A percentile compares a stretch with the other conserved stretches of the same genome.
Evolutionary conservation across 192 early-diverging fungal genomes (phyloP).

Genomic region (Gigaspora rosea): DNA sequence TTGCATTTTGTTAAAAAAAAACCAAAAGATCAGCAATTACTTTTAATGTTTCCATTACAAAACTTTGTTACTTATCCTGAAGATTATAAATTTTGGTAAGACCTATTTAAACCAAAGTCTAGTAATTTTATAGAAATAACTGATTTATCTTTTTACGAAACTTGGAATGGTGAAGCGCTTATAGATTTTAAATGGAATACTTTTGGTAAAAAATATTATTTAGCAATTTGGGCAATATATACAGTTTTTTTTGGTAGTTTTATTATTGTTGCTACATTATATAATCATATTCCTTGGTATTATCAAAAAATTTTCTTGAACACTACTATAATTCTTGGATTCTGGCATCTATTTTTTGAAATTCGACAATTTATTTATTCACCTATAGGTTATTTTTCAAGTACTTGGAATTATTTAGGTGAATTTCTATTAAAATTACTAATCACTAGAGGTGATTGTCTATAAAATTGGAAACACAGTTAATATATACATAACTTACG

Average conservation of each 20-base stretch:
- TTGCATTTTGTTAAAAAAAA: too few species aligned
- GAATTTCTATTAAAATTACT: not conserved
- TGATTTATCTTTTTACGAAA: not conserved
- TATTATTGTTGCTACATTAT: not conserved
- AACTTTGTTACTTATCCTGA: not conserved
- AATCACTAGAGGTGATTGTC: too few species aligned
- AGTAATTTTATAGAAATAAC: not conserved
- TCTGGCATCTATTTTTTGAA: not conserved
- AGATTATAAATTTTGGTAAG: not conserved
- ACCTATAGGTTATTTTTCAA: not conserved
- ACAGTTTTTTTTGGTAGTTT: not conserved
- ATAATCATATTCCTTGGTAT: not conserved
- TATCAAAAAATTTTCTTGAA: not conserved
- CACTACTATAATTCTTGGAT: not conserved
- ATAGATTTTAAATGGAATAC: conserved; percentile 11
- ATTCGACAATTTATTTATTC: not conserved
- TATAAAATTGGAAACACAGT: not conserved
- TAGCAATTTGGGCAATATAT: not conserved
- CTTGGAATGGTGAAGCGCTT: conserved; percentile 17
- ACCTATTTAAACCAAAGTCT: not conserved
- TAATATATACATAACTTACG: not conserved
- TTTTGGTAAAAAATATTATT: conserved; percentile 1
- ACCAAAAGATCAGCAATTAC: too few species aligned
- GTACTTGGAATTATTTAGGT: conserved; percentile 6
- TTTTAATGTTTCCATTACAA: not conserved